Conservation (phyloP, 768 basidiomycete genomes). For the Russula earlei region DNA sequence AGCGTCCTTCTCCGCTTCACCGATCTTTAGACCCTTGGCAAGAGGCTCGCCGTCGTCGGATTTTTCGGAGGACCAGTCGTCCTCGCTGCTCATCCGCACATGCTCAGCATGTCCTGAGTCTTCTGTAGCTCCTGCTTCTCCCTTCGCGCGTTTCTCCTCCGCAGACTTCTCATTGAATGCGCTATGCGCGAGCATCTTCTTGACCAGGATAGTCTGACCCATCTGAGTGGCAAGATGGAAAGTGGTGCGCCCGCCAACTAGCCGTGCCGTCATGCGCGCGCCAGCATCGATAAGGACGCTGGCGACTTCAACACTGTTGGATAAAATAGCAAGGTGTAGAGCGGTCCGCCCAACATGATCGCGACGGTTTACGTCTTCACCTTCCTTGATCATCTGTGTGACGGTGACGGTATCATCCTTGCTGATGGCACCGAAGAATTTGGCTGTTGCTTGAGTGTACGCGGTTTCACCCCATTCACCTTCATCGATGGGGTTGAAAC, state of each 20-base stretch:
- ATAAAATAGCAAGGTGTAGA: constrained; percentile 49
- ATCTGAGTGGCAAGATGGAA: constrained; percentile 49
- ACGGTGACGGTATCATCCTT: constrained; percentile 35
- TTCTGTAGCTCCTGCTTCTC: constrained; percentile 1
- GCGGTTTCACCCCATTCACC: constrained; percentile 58
- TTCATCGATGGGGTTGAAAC: constrained; percentile 57
- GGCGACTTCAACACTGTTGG: constrained; percentile 37
- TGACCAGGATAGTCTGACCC: constrained; percentile 33
- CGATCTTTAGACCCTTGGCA: constrained; percentile 23
- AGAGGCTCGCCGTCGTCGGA: constrained; percentile 9
- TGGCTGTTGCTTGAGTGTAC: constrained; percentile 45
- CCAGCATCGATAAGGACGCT: constrained; percentile 45
- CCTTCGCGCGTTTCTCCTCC: constrained; percentile 20
- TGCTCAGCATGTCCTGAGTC: constrained; percentile 1
- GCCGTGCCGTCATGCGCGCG: constrained; percentile 44
- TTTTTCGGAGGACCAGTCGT: constrained; percentile 18
- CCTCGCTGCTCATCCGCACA: constrained; percentile 20
- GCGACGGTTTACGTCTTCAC: constrained; percentile 40
- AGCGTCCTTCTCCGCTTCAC: constrained; percentile 22
- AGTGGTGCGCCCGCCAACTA: constrained; percentile 47
- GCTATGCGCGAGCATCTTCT: constrained; percentile 45
- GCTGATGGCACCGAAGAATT: constrained; percentile 49
- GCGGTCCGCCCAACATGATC: constrained; percentile 55
- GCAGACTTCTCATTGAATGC: constrained; percentile 25
- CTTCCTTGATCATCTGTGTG: constrained; percentile 32